A percentile compares a stretch with the other conserved stretches of the same genome.
phyloP scores from a whole-genome alignment of 106 monocot species.

The Platanthera guangdongensis region DNA sequence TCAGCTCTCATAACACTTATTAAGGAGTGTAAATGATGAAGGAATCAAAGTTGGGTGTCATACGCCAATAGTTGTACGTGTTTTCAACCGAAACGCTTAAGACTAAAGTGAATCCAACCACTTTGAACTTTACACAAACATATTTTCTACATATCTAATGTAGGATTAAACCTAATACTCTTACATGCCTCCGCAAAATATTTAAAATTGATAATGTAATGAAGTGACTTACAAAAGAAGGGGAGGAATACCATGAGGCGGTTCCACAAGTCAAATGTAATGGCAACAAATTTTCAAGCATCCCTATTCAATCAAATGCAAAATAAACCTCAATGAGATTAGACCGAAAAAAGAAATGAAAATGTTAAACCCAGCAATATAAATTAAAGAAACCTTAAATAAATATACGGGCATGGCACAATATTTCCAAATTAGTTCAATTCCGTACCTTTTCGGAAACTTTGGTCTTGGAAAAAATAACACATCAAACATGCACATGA shows the following conservation, averaged over 20 bases:
- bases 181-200: neutral
- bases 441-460: no score
- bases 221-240: constrained; percentile 18
- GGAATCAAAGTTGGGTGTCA: neutral
- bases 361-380: neutral
- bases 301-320: constrained; percentile 12
- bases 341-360: neutral
- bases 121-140: neutral
- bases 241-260: constrained; percentile 2
- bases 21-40: no score
- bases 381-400: neutral
- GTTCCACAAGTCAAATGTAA: constrained; percentile 12
- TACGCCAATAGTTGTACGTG: neutral
- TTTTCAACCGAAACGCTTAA: neutral
- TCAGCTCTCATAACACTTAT: no score
- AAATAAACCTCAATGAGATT: neutral
- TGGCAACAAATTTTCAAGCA: constrained; percentile 16
- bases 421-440: no score
- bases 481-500: neutral
- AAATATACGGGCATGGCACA: neutral
- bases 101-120: neutral
- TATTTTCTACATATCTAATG: neutral
- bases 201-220: neutral
- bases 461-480: neutral
- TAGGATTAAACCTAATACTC: no score